Percentiles rank a stretch among this genome's conserved stretches.
Evolutionary conservation across 495 filamentous ascomycete species (phyloP).

Genomic region (Neurospora tetrasperma): DNA sequence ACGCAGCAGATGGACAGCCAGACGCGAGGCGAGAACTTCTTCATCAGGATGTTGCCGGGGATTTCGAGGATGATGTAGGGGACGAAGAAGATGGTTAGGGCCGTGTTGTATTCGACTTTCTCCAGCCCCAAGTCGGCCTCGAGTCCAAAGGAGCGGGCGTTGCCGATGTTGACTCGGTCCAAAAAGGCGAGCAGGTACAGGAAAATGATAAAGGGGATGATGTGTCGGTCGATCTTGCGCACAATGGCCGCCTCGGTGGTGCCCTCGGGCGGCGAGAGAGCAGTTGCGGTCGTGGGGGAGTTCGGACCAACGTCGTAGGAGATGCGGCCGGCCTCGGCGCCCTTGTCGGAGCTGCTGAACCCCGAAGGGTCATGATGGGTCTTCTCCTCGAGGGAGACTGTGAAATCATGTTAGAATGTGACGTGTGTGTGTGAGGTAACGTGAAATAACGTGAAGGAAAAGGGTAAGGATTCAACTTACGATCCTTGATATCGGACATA

Average conservation of each 20-base stretch:
- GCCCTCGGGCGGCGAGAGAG: slow-evolving; percentile 12
- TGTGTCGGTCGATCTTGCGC: slow-evolving; percentile 65
- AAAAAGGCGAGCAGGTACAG: slow-evolving; percentile 83
- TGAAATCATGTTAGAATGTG: neutral
- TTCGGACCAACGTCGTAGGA: neutral
- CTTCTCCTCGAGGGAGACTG: neutral
- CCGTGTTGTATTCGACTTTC: slow-evolving; percentile 56
- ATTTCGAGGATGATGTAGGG: slow-evolving; percentile 85
- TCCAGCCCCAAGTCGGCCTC: slow-evolving; percentile 53
- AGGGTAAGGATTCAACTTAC: neutral
- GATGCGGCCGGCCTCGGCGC: neutral
- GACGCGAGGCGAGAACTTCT: slow-evolving; percentile 66
- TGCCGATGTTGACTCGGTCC: slow-evolving; percentile 67
- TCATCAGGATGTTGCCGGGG: slow-evolving; percentile 80
- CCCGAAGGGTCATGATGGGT: neutral
- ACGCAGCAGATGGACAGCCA: slow-evolving; percentile 82
- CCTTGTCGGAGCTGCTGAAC: neutral
- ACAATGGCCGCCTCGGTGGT: slow-evolving; percentile 55
- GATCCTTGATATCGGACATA: neutral
- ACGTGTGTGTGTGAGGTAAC: neutral
- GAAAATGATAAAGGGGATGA: slow-evolving; percentile 73
- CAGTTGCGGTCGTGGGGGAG: slow-evolving; percentile 8
- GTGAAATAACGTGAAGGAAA: neutral
- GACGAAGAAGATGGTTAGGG: slow-evolving; percentile 83
- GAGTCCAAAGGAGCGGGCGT: slow-evolving; percentile 55